Evolutionary conservation across 2,329 filamentous ascomycete genomes (phyloP).

Genomic region (Penicillium aurantiogriseum): DNA sequence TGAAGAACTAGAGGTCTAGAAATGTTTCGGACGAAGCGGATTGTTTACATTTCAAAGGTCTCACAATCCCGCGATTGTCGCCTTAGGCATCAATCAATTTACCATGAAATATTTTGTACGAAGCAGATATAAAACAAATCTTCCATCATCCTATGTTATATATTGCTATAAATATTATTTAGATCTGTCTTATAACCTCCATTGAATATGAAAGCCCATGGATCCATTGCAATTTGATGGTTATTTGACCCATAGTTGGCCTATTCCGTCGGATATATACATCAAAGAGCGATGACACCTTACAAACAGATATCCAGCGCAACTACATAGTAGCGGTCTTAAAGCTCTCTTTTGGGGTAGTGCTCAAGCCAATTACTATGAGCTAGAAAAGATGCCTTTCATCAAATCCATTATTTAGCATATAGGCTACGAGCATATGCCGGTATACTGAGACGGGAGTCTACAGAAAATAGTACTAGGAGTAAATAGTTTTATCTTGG

Average conservation of each 20-base stretch:
- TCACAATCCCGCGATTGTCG: conserved; percentile 9
- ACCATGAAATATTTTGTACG: neutral
- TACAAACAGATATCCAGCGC: neutral
- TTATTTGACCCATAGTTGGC: neutral
- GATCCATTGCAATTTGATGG: neutral
- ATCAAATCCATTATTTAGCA: neutral
- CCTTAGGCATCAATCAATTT: conserved; percentile 3
- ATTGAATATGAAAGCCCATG: neutral
- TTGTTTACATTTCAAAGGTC: conserved; percentile 13
- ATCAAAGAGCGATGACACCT: neutral
- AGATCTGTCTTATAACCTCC: no score
- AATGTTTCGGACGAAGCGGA: neutral
- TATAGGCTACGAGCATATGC: neutral
- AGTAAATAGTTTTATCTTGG: neutral
- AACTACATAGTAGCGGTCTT: neutral
- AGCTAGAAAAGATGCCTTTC: neutral
- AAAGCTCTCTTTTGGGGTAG: neutral
- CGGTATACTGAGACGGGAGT: neutral
- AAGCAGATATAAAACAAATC: neutral
- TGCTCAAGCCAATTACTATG: neutral
- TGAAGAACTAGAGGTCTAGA: neutral
- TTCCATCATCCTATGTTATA: neutral
- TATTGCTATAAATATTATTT: neutral
- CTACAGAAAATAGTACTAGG: neutral
- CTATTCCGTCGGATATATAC: neutral